A percentile compares a stretch with the other conserved stretches of the same genome.
Evolutionary conservation across 2,329 filamentous ascomycete genomes (phyloP).

Genomic region (Penicillium frequentans): DNA sequence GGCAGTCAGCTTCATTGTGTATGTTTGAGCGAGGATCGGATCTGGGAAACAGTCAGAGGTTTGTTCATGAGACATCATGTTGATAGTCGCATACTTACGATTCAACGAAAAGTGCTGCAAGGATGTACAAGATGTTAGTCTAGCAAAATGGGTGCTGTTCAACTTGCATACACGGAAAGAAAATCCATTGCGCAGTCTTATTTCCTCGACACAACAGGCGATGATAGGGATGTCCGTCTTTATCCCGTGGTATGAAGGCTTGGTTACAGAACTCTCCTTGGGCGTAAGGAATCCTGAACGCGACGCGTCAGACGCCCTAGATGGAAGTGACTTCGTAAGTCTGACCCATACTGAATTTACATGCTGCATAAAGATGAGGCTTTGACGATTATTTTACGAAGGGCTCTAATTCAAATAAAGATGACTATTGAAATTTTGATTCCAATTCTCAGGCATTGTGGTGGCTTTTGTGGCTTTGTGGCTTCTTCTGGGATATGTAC

Average conservation of each 20-base stretch:
- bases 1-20: constrained; percentile 17
- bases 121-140: background rate
- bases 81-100: background rate
- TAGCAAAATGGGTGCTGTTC: background rate
- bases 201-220: background rate
- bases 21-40: background rate
- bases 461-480: background rate
- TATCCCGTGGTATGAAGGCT: background rate
- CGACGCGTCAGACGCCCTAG: background rate
- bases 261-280: background rate
- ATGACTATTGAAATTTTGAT: background rate
- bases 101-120: background rate
- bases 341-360: background rate
- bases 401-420: background rate
- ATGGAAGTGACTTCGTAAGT: background rate
- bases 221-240: background rate
- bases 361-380: background rate
- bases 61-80: background rate
- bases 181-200: background rate
- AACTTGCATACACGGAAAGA: background rate
- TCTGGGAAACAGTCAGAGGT: background rate
- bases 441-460: background rate
- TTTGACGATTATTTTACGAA: background rate
- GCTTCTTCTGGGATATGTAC: background rate
- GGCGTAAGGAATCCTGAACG: background rate